Conservation (phyloP, 2,329 filamentous ascomycete genomes). For the Alternaria ethzedia region DNA sequence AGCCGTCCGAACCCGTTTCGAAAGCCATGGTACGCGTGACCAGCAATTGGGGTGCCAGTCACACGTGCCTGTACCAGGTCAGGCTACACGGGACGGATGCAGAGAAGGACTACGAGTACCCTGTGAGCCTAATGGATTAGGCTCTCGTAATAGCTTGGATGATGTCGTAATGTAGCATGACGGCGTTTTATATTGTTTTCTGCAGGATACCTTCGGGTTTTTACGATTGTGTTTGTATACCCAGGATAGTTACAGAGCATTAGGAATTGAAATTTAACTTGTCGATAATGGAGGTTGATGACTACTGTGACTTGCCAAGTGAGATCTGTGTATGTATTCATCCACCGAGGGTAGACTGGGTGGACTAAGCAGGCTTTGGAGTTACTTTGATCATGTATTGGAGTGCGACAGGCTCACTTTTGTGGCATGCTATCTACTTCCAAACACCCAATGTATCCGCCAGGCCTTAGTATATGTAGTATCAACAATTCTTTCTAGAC, state of each 20-base stretch:
- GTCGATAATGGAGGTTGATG: not conserved
- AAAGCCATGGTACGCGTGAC: slow-evolving; percentile 50
- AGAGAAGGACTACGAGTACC: slow-evolving; percentile 24
- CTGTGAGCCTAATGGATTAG: slow-evolving; percentile 26
- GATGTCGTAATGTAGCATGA: slow-evolving; percentile 4
- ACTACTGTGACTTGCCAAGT: not conserved
- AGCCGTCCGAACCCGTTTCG: slow-evolving; percentile 34
- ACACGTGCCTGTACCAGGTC: slow-evolving; percentile 57
- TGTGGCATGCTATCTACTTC: not conserved
- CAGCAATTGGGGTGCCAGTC: slow-evolving; percentile 53
- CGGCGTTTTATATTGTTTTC: slow-evolving; percentile 6
- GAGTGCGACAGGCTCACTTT: not conserved
- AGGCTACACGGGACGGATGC: slow-evolving; percentile 50
- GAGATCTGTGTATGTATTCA: not conserved
- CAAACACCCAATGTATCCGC: not conserved
- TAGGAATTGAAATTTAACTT: slow-evolving; percentile 11
- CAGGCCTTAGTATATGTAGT: not conserved
- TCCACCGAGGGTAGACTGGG: not conserved
- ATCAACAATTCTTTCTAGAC: not conserved
- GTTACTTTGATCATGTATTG: not conserved
- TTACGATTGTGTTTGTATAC: slow-evolving; percentile 12
- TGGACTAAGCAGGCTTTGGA: not conserved
- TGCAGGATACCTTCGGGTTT: slow-evolving; percentile 2
- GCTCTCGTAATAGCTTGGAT: slow-evolving; percentile 1
- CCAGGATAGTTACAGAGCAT: slow-evolving; percentile 10